Conservation (phyloP, 768 basidiomycete genomes). For the Suillus clintonianus region DNA sequence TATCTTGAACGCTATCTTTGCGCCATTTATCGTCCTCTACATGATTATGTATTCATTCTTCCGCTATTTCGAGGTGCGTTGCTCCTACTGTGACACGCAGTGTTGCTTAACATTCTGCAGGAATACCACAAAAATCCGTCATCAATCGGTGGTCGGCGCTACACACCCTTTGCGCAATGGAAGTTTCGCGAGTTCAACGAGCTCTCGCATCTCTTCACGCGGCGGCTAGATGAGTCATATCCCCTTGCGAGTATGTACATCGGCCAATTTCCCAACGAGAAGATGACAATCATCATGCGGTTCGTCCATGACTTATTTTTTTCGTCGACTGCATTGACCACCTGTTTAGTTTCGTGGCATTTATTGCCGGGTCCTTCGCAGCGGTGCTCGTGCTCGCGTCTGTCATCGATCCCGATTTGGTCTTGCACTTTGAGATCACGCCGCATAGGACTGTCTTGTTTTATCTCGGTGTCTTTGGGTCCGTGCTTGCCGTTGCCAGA, state of each 20-base stretch:
- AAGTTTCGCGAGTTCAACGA: conserved; percentile 99
- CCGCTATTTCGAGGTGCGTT: conserved; percentile 93
- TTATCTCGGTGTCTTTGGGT: conserved; percentile 87
- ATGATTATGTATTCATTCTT: conserved; percentile 99
- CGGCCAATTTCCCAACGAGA: conserved; percentile 96
- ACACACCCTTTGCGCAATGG: conserved; percentile 96
- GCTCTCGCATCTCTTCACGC: conserved; percentile 86
- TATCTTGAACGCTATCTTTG: conserved; percentile 91
- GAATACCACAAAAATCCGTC: conserved; percentile 99
- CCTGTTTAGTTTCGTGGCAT: conserved; percentile 81
- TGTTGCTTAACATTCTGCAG: conserved; percentile 41
- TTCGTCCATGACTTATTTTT: conserved; percentile 38
- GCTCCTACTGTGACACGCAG: neutral
- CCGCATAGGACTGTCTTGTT: conserved; percentile 91
- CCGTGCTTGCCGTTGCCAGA: conserved; percentile 83
- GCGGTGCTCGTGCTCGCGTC: conserved; percentile 93
- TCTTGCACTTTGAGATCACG: conserved; percentile 93
- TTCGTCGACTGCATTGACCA: neutral
- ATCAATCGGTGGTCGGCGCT: conserved; percentile 86
- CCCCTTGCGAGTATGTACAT: conserved; percentile 93
- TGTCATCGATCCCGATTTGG: conserved; percentile 89
- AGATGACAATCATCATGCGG: conserved; percentile 88
- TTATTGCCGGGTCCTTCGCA: conserved; percentile 94
- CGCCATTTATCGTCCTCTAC: conserved; percentile 96
- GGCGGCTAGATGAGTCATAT: conserved; percentile 86